Conservation (phyloP, 306 rosid species). For the Quercus parvula region DNA sequence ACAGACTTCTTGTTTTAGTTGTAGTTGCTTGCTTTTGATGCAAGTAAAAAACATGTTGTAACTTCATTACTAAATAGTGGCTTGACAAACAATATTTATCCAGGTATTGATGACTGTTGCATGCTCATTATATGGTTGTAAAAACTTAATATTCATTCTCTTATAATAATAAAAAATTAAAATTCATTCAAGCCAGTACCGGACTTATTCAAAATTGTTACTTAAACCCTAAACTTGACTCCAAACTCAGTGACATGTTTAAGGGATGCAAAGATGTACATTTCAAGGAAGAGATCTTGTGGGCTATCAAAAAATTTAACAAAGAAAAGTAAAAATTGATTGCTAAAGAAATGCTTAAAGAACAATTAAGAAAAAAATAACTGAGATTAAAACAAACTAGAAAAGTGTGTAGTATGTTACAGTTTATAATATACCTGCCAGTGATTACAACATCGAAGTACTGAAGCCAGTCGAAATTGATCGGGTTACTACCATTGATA, state of each 20-base stretch:
- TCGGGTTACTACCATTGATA: slow-evolving; percentile 37
- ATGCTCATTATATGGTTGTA: background rate
- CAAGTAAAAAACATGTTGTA: background rate
- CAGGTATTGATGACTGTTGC: background rate
- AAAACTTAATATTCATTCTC: too few relatives aligned
- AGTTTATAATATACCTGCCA: slow-evolving; percentile 60
- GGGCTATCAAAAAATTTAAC: background rate
- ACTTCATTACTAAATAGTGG: background rate
- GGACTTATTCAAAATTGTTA: background rate
- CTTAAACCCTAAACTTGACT: background rate
- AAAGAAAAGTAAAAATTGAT: background rate
- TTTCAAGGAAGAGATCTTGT: background rate
- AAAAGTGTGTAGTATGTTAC: background rate
- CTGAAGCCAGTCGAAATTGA: slow-evolving; percentile 81
- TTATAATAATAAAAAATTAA: too few relatives aligned
- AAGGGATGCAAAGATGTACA: background rate
- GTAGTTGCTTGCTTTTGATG: background rate
- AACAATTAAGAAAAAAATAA: too few relatives aligned
- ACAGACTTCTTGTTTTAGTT: background rate
- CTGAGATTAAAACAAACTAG: slow-evolving; percentile 16
- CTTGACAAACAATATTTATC: background rate
- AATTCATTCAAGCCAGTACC: too few relatives aligned
- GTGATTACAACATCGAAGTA: slow-evolving; percentile 92
- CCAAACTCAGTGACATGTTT: background rate
- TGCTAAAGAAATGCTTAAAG: background rate